A percentile compares a stretch with the other conserved stretches of the same genome.
phyloP scores from a whole-genome alignment of 1,139 yeast species.

The Kodamaea fungicola region DNA sequence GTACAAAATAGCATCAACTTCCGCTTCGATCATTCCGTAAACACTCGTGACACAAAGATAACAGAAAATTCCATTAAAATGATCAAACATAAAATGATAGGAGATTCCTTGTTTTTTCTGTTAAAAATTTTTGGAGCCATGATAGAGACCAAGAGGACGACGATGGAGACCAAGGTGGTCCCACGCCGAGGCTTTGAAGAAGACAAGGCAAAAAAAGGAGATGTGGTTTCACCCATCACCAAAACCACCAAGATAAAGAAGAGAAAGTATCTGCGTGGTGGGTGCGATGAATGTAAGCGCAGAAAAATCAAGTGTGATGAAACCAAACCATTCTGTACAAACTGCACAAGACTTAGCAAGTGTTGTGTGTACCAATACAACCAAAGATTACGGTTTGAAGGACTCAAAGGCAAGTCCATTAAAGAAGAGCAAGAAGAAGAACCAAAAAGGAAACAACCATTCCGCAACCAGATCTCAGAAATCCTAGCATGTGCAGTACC shows the following conservation, averaged over 20 bases:
- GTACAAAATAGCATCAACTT: too few relatives aligned
- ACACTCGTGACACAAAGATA: too few relatives aligned
- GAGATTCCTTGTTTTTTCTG: too few relatives aligned
- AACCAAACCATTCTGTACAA: conserved; percentile 22
- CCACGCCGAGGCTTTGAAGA: background rate
- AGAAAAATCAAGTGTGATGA: conserved; percentile 51
- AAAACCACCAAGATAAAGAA: conserved; percentile 25
- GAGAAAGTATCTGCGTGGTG: conserved; percentile 54
- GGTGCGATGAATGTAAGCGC: conserved; percentile 62
- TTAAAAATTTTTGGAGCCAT: too few relatives aligned
- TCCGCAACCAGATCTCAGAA: conserved; percentile 29
- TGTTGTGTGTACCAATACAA: conserved; percentile 42
- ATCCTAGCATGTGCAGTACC: conserved; percentile 17
- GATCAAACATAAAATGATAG: too few relatives aligned
- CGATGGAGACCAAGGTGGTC: too few relatives aligned
- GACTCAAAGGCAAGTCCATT: background rate
- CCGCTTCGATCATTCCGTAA: too few relatives aligned
- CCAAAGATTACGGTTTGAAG: conserved; percentile 21
- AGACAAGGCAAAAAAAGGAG: background rate
- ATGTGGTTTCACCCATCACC: background rate
- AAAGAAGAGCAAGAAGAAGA: background rate
- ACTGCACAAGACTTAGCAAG: conserved; percentile 50
- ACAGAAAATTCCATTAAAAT: too few relatives aligned
- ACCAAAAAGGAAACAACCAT: conserved; percentile 8
- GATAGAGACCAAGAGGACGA: too few relatives aligned